Evolutionary conservation across 176 grass and related monocot genomes (phyloP).

Genomic region (Musa acuminata): DNA sequence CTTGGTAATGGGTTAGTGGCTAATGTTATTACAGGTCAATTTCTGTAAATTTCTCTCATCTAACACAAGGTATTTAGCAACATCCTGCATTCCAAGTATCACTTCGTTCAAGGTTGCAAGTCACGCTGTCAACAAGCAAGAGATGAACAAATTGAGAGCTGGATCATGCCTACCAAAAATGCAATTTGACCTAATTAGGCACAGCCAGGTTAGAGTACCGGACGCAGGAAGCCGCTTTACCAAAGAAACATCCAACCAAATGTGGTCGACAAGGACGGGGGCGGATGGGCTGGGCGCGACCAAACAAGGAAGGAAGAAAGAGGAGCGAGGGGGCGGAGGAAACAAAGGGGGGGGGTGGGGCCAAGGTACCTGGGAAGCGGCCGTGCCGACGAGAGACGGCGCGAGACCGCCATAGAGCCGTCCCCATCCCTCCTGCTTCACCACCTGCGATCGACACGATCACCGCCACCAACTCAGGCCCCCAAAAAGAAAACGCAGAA

Average conservation of each 20-base stretch:
- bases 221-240: background rate
- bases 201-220: background rate
- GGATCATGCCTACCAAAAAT: background rate
- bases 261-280: background rate
- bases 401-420: slow-evolving; percentile 70
- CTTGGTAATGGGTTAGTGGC: too few species aligned
- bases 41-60: background rate
- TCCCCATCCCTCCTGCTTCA: slow-evolving; percentile 84
- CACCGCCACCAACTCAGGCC: background rate
- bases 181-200: background rate
- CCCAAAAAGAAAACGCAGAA: background rate
- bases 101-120: background rate
- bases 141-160: background rate
- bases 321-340: background rate
- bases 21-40: background rate
- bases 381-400: slow-evolving; percentile 79
- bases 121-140: background rate
- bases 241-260: background rate
- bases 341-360: background rate
- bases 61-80: background rate
- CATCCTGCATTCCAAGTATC: background rate
- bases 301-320: background rate
- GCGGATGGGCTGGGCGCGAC: background rate
- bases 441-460: slow-evolving; percentile 35
- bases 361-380: slow-evolving; percentile 60